phyloP scores from a whole-genome alignment of 495 filamentous ascomycete species.

The Lepraria neglecta region DNA sequence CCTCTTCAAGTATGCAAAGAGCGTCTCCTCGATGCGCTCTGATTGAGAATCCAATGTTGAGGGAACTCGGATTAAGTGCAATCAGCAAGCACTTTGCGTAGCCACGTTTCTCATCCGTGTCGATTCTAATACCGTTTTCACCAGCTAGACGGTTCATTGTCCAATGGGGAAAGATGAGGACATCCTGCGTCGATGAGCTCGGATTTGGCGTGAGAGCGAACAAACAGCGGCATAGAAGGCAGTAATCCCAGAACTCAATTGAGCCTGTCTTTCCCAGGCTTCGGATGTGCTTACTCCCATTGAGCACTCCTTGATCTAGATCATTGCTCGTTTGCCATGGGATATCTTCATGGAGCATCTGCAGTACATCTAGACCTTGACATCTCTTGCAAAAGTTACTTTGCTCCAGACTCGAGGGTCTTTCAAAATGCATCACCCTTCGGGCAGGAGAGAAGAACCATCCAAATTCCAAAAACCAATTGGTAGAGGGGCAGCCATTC shows the following conservation, averaged over 20 bases:
- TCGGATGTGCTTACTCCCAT: not conserved
- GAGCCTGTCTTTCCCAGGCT: not conserved
- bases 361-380: not conserved
- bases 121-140: not conserved
- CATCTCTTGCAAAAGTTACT: not conserved
- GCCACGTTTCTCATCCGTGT: not conserved
- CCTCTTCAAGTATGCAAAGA: conserved; percentile 9
- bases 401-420: not conserved
- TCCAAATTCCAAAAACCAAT: not conserved
- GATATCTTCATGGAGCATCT: not conserved
- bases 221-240: not conserved
- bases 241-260: not conserved
- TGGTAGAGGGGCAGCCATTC: not conserved
- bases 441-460: not conserved
- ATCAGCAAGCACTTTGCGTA: not conserved
- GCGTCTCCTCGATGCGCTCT: not conserved
- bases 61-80: not conserved
- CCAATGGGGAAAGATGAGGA: not conserved
- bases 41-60: not conserved
- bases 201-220: not conserved
- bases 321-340: not conserved
- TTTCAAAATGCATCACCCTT: not conserved
- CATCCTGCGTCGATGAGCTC: not conserved
- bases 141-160: not conserved
- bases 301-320: not conserved